These are phyloP conservation scores for Dendrothele bispora DNA, from an alignment of 768 basidiomycete genomes.

Conservation along the genomic window DNA sequence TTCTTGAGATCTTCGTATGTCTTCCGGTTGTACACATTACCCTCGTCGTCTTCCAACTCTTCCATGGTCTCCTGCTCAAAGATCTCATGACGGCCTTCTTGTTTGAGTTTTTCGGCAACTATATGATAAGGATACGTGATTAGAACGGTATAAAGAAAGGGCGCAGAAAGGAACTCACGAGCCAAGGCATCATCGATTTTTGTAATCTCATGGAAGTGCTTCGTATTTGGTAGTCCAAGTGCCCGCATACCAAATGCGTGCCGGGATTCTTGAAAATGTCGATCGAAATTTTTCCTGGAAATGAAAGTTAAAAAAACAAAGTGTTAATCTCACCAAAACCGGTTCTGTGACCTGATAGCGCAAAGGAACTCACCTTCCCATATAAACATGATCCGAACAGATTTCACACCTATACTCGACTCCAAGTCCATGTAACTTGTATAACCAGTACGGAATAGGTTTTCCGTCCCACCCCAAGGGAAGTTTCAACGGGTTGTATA, in stretches of 20 bases:
- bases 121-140: constrained; percentile 1
- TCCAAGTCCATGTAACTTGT: constrained; percentile 97
- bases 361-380: constrained; percentile 70
- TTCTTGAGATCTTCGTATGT: constrained; percentile 98
- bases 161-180: constrained; percentile 51
- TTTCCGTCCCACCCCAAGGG: constrained; percentile 99
- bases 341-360: too few species aligned
- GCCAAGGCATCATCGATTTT: constrained; percentile 95
- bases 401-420: constrained; percentile 98
- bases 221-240: constrained; percentile 94
- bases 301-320: constrained; percentile 8
- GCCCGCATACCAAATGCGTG: constrained; percentile 99
- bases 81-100: constrained; percentile 93
- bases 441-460: constrained; percentile 98
- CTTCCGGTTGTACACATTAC: constrained; percentile 97
- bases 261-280: constrained; percentile 96
- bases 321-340: background rate
- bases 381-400: constrained; percentile 94
- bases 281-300: constrained; percentile 88
- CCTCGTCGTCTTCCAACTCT: constrained; percentile 97
- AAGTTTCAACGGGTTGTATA: constrained; percentile 97
- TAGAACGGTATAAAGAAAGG: background rate
- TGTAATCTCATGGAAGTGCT: constrained; percentile 99
- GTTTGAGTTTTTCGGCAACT: constrained; percentile 98
- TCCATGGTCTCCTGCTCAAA: constrained; percentile 95